These are phyloP conservation scores for Pistacia vera DNA, from an alignment of 345 rosid genomes.

Conservation along the genomic window DNA sequence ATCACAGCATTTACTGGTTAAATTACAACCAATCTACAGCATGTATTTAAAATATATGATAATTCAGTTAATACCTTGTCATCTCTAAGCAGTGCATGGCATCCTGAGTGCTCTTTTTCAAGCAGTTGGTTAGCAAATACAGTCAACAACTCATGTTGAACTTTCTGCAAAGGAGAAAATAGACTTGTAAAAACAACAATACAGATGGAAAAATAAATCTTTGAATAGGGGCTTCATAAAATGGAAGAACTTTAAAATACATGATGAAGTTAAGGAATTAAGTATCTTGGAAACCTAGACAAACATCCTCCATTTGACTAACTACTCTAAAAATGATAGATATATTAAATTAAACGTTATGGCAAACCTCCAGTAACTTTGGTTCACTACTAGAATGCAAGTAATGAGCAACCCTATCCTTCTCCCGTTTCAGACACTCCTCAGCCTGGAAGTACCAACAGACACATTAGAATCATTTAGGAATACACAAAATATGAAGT, in stretches of 20 bases:
- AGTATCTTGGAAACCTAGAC: not conserved
- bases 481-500: not conserved
- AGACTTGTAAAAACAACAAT: not conserved
- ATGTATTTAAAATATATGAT: conserved; percentile 11
- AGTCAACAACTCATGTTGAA: conserved; percentile 50
- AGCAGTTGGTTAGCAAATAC: conserved; percentile 53
- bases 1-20: not conserved
- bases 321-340: not conserved
- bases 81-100: conserved; percentile 69
- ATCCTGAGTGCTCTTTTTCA: conserved; percentile 64
- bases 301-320: not conserved
- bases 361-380: conserved; percentile 61
- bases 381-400: conserved; percentile 52
- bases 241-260: not conserved
- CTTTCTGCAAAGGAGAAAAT: conserved; percentile 41
- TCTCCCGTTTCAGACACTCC: conserved; percentile 63
- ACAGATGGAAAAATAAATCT: not conserved
- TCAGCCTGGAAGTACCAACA: conserved; percentile 41
- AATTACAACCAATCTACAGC: conserved; percentile 5
- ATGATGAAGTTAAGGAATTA: not conserved
- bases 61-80: conserved; percentile 52
- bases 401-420: conserved; percentile 56
- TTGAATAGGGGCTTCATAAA: not conserved
- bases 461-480: conserved; percentile 7
- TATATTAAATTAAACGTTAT: not conserved